These are phyloP conservation scores for Tuber umbilicatum DNA, from an alignment of 495 filamentous ascomycete species.

Conservation along the genomic window DNA sequence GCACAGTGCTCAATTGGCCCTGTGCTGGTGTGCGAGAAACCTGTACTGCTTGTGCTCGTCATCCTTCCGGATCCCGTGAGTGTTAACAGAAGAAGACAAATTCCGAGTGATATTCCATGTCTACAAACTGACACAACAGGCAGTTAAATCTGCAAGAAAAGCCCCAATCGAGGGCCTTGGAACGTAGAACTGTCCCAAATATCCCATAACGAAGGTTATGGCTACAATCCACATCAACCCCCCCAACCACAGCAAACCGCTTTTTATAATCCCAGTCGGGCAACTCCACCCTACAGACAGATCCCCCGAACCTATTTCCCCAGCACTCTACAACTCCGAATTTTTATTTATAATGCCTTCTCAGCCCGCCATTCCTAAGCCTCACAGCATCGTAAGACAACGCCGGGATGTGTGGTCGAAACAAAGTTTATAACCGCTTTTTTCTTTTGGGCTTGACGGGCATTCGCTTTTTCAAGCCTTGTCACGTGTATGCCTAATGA, in stretches of 20 bases:
- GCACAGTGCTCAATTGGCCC: too few relatives aligned
- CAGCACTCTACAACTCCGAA: not conserved
- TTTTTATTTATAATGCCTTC: too few relatives aligned
- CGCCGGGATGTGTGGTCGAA: not conserved
- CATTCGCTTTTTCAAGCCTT: not conserved
- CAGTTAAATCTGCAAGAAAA: not conserved
- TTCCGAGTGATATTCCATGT: not conserved
- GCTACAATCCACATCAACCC: too few relatives aligned
- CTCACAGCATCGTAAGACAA: not conserved
- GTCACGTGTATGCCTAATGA: not conserved
- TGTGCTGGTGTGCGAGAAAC: too few relatives aligned
- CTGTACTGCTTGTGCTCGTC: too few relatives aligned
- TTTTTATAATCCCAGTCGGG: not conserved
- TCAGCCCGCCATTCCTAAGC: not conserved
- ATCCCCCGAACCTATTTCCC: not conserved
- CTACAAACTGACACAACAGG: too few relatives aligned
- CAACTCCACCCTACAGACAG: not conserved
- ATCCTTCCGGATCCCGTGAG: not conserved
- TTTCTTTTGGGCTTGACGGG: not conserved
- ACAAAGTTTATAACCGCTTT: not conserved
- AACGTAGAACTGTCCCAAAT: too few relatives aligned
- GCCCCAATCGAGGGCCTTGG: not conserved
- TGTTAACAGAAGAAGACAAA: fast-evolving
- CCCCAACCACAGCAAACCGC: not conserved
- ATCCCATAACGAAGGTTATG: too few relatives aligned